Base-by-base conservation (phyloP, 768 basidiomycete genomes). In the Punctularia strigosozonata region DNA sequence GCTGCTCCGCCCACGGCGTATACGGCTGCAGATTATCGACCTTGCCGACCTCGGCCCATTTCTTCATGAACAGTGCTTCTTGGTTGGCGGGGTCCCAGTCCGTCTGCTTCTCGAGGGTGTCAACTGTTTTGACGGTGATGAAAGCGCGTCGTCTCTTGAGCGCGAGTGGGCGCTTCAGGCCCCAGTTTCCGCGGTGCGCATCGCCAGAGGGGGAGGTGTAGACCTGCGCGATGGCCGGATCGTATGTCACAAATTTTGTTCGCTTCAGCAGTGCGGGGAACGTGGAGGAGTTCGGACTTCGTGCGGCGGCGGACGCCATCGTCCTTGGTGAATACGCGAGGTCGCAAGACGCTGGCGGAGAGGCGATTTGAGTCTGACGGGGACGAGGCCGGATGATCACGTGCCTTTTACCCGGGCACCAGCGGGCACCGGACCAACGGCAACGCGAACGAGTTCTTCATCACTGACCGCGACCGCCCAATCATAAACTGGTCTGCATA, bases 161-260 rank as follows among this genome's bases (percentile, higher is more conserved):
- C 2, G 82, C 64, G 18, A 90, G 71, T 18, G 85, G 80, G 0
- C 87, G 79, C 58, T 92, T 92, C 44, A 91, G 63, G 18, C 88
- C 88, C 73, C 77, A 92, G 62, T 88, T 72, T 39, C 85, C 84
- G 20, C 86, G 74, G 47, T 79, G 66, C 10, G 78, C 75, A 52
- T 84, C 69, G 31, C 80, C 79, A 17, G 73, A 69, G 33, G 73
- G 69, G 0, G 86, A 63, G 13, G 77, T 71, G 59, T 89, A 91
- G 15, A 86, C 73, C 50, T 89, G 87, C 33, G 71, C 69, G 43
- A 92, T 85, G 33, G 55, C 50, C 0, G 82, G 83, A 61, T 88
- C 82, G 55, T 68, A 88, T 8, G 80, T 64, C 7, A 86, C 77
- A 59, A 91, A 90, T 46, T 80, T 81, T 24, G 89, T 89, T 32